These are phyloP conservation scores for Trichoderma sp. DNA, from an alignment of 2,329 filamentous ascomycete genomes.

Conservation along the genomic window DNA sequence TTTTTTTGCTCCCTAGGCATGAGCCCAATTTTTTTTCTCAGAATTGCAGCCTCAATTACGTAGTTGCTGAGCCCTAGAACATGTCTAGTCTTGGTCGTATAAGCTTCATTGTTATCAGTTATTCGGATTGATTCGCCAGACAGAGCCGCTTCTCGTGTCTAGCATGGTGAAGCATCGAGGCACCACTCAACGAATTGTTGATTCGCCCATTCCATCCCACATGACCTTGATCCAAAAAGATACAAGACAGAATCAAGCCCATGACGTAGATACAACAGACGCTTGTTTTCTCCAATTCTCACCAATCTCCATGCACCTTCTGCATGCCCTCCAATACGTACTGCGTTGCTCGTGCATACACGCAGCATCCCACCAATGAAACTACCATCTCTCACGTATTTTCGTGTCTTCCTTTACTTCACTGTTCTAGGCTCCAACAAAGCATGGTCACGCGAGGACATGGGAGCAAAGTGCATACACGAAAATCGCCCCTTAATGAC, in stretches of 20 bases:
- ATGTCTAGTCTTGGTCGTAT: background rate
- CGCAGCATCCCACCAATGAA: background rate
- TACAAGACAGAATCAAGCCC: background rate
- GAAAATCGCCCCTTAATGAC: conserved; percentile 15
- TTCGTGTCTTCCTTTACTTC: background rate
- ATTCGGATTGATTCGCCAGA: background rate
- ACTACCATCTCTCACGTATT: background rate
- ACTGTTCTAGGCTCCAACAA: conserved; percentile 2
- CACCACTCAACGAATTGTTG: background rate
- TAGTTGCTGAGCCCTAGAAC: background rate
- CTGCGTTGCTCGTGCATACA: background rate
- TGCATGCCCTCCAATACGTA: background rate
- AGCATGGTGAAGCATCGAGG: background rate
- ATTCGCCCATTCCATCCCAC: background rate
- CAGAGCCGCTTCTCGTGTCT: background rate
- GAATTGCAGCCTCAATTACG: background rate
- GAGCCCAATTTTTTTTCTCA: background rate
- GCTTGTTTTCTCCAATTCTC: background rate
- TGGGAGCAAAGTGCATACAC: background rate
- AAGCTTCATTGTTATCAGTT: background rate
- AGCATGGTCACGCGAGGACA: conserved; percentile 12
- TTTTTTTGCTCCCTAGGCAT: background rate
- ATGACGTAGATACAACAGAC: background rate
- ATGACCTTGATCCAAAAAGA: background rate
- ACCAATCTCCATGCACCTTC: background rate